Evolutionary conservation across 345 rosid species (phyloP).

Genomic region (Gossypium raimondii): DNA sequence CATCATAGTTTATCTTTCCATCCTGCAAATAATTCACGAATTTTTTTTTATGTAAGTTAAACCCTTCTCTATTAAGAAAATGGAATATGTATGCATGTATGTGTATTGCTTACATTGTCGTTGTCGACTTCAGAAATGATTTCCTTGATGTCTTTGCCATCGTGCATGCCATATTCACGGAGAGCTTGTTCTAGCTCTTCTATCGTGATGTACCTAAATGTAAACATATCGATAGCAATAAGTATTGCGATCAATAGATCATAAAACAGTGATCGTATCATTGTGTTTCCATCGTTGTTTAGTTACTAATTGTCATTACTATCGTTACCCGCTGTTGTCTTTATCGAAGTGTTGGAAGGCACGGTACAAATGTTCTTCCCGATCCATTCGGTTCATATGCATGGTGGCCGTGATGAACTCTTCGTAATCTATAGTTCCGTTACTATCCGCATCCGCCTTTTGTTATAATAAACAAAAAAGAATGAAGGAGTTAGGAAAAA

Average conservation of each 20-base stretch:
- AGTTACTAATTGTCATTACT: background rate
- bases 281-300: no score
- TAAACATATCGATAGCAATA: background rate
- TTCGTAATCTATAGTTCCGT: slow-evolving; percentile 72
- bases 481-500: no score
- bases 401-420: slow-evolving; percentile 80
- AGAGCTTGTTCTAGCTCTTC: slow-evolving; percentile 92
- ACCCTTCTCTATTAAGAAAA: background rate
- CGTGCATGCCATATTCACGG: slow-evolving; percentile 68
- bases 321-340: slow-evolving; percentile 71
- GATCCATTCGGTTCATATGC: slow-evolving; percentile 72
- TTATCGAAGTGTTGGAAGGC: slow-evolving; percentile 84
- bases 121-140: slow-evolving; percentile 72
- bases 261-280: no score
- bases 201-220: slow-evolving; percentile 56
- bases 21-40: slow-evolving; percentile 40
- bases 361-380: slow-evolving; percentile 66
- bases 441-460: slow-evolving; percentile 86
- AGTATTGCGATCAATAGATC: background rate
- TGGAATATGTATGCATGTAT: background rate
- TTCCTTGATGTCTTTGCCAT: slow-evolving; percentile 68
- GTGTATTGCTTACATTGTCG: slow-evolving; percentile 52
- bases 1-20: slow-evolving; percentile 86
- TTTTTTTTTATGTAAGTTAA: background rate
- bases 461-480: background rate